These are phyloP conservation scores for Microsporum ferrugineum DNA, from an alignment of 2,329 filamentous ascomycete genomes.

Conservation along the genomic window DNA sequence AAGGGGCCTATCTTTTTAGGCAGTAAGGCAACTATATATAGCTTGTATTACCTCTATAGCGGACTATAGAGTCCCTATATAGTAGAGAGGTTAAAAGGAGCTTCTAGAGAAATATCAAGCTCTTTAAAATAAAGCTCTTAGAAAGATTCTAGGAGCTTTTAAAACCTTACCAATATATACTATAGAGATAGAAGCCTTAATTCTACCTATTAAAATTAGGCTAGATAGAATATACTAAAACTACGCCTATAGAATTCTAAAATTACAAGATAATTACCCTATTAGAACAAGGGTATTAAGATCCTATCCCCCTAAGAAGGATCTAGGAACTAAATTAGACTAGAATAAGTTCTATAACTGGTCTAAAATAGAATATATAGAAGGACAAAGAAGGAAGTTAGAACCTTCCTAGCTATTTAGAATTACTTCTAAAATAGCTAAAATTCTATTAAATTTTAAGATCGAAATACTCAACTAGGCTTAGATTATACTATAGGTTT, in stretches of 20 bases:
- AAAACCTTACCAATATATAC: not conserved
- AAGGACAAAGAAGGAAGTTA: not conserved
- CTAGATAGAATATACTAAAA: not conserved
- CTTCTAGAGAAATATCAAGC: not conserved
- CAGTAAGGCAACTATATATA: not conserved
- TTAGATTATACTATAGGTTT: not conserved
- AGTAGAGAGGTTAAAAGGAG: not conserved
- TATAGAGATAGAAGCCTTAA: not conserved
- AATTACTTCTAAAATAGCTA: not conserved
- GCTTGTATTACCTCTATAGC: slow-evolving; percentile 2
- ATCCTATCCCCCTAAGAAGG: not conserved
- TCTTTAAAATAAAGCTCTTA: not conserved
- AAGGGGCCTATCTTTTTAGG: slow-evolving; percentile 3
- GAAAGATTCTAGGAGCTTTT: not conserved
- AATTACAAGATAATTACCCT: not conserved
- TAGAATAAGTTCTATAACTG: not conserved
- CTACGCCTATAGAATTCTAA: not conserved
- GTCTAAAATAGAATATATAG: not conserved
- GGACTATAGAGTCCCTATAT: not conserved
- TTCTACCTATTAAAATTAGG: not conserved
- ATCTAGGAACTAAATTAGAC: not conserved
- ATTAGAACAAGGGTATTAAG: not conserved
- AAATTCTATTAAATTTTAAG: not conserved
- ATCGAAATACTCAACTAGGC: not conserved
- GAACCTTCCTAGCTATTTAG: not conserved